Conservation (phyloP, 1,139 yeast species). For the Hemisphaericaspora xylanilytica region DNA sequence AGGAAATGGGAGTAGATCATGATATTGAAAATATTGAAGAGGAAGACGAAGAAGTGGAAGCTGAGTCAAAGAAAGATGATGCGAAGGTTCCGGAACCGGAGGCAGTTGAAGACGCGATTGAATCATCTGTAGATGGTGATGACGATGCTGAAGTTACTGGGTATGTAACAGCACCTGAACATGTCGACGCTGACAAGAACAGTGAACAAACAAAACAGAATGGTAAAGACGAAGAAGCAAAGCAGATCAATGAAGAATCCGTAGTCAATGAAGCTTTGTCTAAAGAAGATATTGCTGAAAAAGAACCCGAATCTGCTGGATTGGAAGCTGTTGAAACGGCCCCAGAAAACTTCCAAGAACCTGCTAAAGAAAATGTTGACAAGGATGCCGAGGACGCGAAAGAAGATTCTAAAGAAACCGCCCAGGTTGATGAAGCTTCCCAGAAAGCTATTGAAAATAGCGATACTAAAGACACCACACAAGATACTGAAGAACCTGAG, state of each 20-base stretch:
- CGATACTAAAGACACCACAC: neutral
- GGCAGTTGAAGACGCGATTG: constrained; percentile 8
- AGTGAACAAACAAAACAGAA: neutral
- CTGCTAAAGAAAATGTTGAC: too few relatives aligned
- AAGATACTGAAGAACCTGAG: constrained; percentile 3
- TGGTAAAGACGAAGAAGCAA: constrained; percentile 6
- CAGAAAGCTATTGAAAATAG: neutral
- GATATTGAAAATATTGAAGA: constrained; percentile 9
- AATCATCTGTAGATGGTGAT: neutral
- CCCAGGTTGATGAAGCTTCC: neutral
- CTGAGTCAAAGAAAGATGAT: constrained; percentile 4
- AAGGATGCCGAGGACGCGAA: constrained; percentile 8
- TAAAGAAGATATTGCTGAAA: too few relatives aligned
- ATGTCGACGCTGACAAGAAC: neutral
- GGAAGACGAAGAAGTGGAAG: constrained; percentile 7
- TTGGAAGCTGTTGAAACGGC: constrained; percentile 1
- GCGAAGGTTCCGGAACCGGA: neutral
- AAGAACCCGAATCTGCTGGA: too few relatives aligned
- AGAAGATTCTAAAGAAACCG: neutral
- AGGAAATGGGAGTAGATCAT: neutral
- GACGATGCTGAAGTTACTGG: neutral
- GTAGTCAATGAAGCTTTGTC: too few relatives aligned
- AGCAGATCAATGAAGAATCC: constrained; percentile 1
- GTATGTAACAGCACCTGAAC: neutral
- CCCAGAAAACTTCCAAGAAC: constrained; percentile 7